Evolutionary conservation across 2,329 filamentous ascomycete genomes (phyloP).

Genomic region (Cercospora sp.): DNA sequence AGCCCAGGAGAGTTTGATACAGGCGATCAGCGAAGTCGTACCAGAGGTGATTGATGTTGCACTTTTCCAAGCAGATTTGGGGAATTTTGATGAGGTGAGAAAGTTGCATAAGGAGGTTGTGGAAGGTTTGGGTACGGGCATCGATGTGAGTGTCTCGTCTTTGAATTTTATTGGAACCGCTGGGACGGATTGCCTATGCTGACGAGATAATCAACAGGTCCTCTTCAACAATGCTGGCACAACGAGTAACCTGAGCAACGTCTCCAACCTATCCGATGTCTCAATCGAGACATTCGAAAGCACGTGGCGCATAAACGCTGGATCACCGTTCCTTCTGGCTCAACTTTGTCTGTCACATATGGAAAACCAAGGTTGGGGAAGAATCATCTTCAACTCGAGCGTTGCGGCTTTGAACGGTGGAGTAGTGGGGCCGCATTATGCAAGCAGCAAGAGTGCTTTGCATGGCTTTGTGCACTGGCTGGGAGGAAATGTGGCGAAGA

Average conservation of each 20-base stretch:
- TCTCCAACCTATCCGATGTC: conserved; percentile 38
- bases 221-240: conserved; percentile 47
- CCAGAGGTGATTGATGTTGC: conserved; percentile 44
- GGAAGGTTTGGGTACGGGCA: conserved; percentile 35
- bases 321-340: conserved; percentile 41
- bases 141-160: conserved; percentile 35
- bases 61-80: conserved; percentile 34
- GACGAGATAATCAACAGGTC: not conserved
- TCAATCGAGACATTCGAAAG: conserved; percentile 42
- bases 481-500: conserved; percentile 45
- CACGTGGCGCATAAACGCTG: conserved; percentile 44
- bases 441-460: conserved; percentile 46
- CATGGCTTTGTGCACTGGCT: conserved; percentile 52
- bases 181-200: not conserved
- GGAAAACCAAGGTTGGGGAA: conserved; percentile 41
- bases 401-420: conserved; percentile 46
- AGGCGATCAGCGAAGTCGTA: conserved; percentile 36
- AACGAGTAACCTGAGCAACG: conserved; percentile 30
- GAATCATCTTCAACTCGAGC: conserved; percentile 43
- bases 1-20: conserved; percentile 37
- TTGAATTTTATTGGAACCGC: not conserved
- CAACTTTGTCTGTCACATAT: conserved; percentile 44
- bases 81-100: conserved; percentile 33
- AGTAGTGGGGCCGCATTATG: conserved; percentile 46
- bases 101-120: conserved; percentile 41